phyloP scores from a whole-genome alignment of 306 rosid species.

The Cucurbita ficifolia region DNA sequence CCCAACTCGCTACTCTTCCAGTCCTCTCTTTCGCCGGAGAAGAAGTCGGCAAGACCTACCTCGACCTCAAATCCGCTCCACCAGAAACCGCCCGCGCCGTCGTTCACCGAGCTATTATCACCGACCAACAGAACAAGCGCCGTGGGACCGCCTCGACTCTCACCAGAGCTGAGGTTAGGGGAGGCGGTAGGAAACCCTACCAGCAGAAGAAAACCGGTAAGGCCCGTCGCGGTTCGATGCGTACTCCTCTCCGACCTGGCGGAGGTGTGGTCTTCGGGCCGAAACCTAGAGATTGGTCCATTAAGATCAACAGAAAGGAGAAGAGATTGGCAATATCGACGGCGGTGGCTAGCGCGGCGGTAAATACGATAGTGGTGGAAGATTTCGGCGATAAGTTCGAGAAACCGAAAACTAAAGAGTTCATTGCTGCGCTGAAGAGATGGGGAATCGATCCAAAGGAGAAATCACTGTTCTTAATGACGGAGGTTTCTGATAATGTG shows the following conservation, averaged over 20 bases:
- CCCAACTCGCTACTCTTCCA: conserved; percentile 64
- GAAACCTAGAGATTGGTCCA: conserved; percentile 78
- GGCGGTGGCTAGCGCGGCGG: conserved; percentile 61
- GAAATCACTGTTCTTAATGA: conserved; percentile 54
- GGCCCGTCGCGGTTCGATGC: conserved; percentile 61
- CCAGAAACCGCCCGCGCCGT: conserved; percentile 80
- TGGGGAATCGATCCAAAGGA: conserved; percentile 93
- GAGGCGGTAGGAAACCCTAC: conserved; percentile 76
- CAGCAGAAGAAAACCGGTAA: conserved; percentile 76
- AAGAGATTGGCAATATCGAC: conserved; percentile 79
- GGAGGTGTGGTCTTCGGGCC: conserved; percentile 91
- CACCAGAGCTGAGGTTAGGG: conserved; percentile 72
- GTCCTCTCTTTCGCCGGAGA: conserved; percentile 72
- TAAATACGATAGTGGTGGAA: conserved; percentile 66
- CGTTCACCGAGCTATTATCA: conserved; percentile 73
- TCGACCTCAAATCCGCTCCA: conserved; percentile 59
- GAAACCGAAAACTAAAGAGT: conserved; percentile 77
- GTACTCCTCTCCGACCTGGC: conserved; percentile 78
- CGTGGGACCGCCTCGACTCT: conserved; percentile 95
- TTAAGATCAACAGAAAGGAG: conserved; percentile 83
- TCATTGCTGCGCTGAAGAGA: conserved; percentile 61
- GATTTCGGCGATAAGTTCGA: conserved; percentile 58
- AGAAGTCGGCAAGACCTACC: conserved; percentile 52
- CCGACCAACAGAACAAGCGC: conserved; percentile 88
- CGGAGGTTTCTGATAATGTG: conserved; percentile 51